A percentile compares a stretch with the other conserved stretches of the same genome.
phyloP scores from a whole-genome alignment of 2,329 filamentous ascomycete genomes.

The Pyrenochaeta sp. region DNA sequence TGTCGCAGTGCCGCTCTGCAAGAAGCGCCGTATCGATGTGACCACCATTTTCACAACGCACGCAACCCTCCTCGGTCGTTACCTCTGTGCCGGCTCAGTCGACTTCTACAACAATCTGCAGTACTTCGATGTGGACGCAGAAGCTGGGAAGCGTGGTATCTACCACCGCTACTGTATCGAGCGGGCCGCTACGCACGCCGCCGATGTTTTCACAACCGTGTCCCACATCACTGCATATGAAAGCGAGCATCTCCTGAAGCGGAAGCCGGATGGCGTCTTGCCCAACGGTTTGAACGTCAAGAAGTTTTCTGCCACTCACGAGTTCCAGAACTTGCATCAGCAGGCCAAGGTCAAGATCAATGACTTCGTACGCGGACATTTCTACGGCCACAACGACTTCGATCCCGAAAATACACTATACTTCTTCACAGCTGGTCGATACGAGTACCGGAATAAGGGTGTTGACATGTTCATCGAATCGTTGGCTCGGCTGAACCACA shows the following conservation, averaged over 20 bases:
- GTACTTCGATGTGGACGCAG: constrained; percentile 93
- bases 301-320: constrained; percentile 97
- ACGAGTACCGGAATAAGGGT: constrained; percentile 98
- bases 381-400: constrained; percentile 98
- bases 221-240: constrained; percentile 99
- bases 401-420: constrained; percentile 96
- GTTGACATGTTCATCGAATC: constrained; percentile 99
- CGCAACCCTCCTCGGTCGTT: constrained; percentile 91
- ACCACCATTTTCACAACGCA: constrained; percentile 99
- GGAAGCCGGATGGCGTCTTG: constrained; percentile 94
- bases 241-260: constrained; percentile 95
- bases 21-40: constrained; percentile 93
- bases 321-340: constrained; percentile 98
- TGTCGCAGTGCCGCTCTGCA: constrained; percentile 88
- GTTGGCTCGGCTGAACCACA: constrained; percentile 90
- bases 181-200: constrained; percentile 87
- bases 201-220: constrained; percentile 97
- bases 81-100: constrained; percentile 95
- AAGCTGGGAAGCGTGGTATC: constrained; percentile 97
- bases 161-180: constrained; percentile 99
- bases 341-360: constrained; percentile 98
- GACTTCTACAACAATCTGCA: constrained; percentile 99
- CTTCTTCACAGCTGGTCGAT: constrained; percentile 95
- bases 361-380: constrained; percentile 97
- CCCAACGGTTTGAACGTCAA: constrained; percentile 98